Percentiles rank a stretch among this genome's conserved stretches.
phyloP scores from a whole-genome alignment of 2,329 filamentous ascomycete genomes.

The Coniochaeta prunicola region DNA sequence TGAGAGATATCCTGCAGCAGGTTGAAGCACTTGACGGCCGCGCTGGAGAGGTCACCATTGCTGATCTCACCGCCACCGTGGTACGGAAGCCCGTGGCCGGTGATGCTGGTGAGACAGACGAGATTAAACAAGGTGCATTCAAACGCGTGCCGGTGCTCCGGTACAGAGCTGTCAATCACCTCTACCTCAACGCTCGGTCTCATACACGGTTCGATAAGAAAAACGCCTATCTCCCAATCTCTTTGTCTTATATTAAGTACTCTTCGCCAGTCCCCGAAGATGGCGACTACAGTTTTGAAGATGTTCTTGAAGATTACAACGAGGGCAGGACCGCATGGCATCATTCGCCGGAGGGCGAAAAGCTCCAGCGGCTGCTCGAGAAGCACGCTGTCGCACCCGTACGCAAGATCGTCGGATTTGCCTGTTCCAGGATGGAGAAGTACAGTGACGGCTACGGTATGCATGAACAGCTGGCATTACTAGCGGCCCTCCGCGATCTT shows the following conservation, averaged over 20 bases:
- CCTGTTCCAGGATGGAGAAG: neutral
- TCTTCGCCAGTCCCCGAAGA: neutral
- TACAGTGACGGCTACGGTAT: neutral
- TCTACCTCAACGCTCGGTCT: neutral
- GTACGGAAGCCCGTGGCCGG: neutral
- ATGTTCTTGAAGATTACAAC: neutral
- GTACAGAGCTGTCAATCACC: neutral
- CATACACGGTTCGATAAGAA: neutral
- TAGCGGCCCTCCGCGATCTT: neutral
- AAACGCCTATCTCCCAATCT: neutral
- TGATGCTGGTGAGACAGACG: too few species aligned
- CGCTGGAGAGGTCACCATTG: neutral
- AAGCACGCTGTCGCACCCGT: neutral
- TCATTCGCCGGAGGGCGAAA: neutral
- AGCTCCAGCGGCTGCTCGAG: neutral
- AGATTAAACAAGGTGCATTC: neutral
- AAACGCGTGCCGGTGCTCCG: neutral
- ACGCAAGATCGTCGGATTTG: neutral
- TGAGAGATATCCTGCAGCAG: conserved; percentile 5
- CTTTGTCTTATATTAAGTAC: neutral
- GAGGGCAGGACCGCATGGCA: too few species aligned
- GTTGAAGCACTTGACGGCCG: neutral
- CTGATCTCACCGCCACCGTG: conserved; percentile 2
- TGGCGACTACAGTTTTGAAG: neutral
- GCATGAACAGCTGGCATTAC: neutral